Conservation (phyloP, 805 yeast genomes). For the Cyberlindnera americana region DNA sequence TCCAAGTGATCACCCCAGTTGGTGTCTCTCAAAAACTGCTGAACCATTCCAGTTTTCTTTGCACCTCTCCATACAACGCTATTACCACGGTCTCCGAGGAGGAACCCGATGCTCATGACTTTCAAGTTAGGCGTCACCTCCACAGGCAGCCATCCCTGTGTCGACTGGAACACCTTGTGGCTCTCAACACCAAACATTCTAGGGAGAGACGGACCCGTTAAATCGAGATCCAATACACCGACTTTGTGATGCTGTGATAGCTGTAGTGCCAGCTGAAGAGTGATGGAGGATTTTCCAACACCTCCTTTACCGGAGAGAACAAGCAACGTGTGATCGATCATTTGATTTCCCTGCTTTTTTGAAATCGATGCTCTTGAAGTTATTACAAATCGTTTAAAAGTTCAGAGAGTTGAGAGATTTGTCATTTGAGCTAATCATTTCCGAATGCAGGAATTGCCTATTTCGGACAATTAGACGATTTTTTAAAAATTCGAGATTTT, state of each 20-base stretch:
- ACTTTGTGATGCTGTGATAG: slow-evolving; percentile 73
- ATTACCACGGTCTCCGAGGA: slow-evolving; percentile 78
- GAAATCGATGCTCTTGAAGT: no score
- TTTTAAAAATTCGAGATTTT: no score
- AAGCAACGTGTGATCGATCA: slow-evolving; percentile 67
- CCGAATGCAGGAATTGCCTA: neutral
- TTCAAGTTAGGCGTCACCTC: slow-evolving; percentile 35
- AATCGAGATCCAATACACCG: slow-evolving; percentile 93
- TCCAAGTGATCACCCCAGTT: slow-evolving; percentile 74
- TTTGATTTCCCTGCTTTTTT: neutral
- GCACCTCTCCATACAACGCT: slow-evolving; percentile 99
- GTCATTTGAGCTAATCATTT: no score
- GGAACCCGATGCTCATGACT: slow-evolving; percentile 65
- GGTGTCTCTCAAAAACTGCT: slow-evolving; percentile 88
- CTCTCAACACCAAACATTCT: slow-evolving; percentile 91
- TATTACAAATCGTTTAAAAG: no score
- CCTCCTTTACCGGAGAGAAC: slow-evolving; percentile 96
- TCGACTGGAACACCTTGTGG: slow-evolving; percentile 74
- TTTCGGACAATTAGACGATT: neutral
- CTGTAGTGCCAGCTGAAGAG: slow-evolving; percentile 89
- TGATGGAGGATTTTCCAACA: slow-evolving; percentile 94
- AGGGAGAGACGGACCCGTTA: slow-evolving; percentile 96
- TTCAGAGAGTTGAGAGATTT: no score
- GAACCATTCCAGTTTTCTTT: slow-evolving; percentile 94
- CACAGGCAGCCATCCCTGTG: slow-evolving; percentile 93